Evolutionary conservation across 768 basidiomycete genomes (phyloP).

Genomic region (Filobasidium floriforme): DNA sequence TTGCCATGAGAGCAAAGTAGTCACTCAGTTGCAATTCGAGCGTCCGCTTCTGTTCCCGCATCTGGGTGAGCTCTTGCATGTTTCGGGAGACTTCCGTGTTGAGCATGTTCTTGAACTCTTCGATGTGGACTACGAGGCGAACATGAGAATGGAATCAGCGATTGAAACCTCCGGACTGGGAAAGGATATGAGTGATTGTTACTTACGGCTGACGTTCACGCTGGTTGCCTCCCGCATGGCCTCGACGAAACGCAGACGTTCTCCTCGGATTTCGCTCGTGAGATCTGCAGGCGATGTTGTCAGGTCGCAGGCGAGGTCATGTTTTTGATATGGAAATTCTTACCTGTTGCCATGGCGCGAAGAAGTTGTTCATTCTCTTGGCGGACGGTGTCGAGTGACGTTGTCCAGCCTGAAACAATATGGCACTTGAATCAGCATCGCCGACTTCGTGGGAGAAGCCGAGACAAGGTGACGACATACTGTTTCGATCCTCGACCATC

Average conservation of each 20-base stretch:
- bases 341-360: constrained; percentile 60
- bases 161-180: not conserved
- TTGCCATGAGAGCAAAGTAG: constrained; percentile 43
- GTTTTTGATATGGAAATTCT: constrained; percentile 22
- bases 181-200: too few species aligned
- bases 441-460: not conserved
- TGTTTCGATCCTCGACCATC: constrained; percentile 43
- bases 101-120: constrained; percentile 76
- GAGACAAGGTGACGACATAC: constrained; percentile 7
- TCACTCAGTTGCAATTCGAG: constrained; percentile 43
- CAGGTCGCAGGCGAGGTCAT: constrained; percentile 10
- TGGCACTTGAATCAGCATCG: not conserved
- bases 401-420: not conserved
- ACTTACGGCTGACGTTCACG: constrained; percentile 52
- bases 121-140: constrained; percentile 61
- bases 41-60: constrained; percentile 41
- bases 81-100: constrained; percentile 65
- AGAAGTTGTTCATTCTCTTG: constrained; percentile 67
- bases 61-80: constrained; percentile 58
- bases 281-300: constrained; percentile 53
- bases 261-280: constrained; percentile 74
- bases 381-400: constrained; percentile 33
- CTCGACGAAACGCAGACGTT: constrained; percentile 76
- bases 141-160: not conserved
- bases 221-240: constrained; percentile 91